phyloP scores from a whole-genome alignment of 2,329 filamentous ascomycete genomes.

The Clarireedia hainanense region DNA sequence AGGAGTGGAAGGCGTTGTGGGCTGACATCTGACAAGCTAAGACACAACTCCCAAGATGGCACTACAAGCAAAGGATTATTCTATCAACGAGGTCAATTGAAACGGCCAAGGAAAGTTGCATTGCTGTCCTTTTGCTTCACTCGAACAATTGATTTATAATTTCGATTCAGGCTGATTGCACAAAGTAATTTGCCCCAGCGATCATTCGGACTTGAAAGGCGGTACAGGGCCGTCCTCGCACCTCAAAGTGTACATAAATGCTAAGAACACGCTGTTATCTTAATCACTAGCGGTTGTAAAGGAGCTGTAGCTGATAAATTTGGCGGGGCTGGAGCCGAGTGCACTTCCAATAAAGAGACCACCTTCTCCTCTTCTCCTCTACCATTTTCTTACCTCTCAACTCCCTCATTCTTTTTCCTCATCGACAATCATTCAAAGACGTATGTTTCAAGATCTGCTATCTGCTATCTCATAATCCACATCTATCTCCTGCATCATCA shows the following conservation, averaged over 20 bases:
- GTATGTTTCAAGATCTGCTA: conserved; percentile 5
- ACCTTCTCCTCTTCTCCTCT: conserved; percentile 19
- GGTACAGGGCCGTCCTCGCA: neutral
- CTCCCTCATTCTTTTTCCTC: neutral
- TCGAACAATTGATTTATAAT: neutral
- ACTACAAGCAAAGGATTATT: no score
- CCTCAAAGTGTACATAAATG: neutral
- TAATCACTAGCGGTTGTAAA: conserved; percentile 1
- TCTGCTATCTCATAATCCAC: neutral
- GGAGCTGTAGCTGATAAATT: conserved; percentile 10
- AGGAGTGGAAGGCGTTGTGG: no score
- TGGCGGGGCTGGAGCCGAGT: conserved; percentile 2
- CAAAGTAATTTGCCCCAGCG: neutral
- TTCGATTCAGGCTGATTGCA: neutral
- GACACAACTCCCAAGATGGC: no score
- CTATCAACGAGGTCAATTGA: no score
- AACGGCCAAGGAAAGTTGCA: neutral
- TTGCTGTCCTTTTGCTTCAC: neutral
- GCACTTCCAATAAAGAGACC: conserved; percentile 18
- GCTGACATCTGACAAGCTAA: no score
- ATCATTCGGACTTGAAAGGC: neutral
- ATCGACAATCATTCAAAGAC: conserved; percentile 10
- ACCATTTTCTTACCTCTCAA: neutral
- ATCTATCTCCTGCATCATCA: no score
- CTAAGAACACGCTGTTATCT: conserved; percentile 11